Evolutionary conservation across 116 monocot genomes (phyloP), one percentile per base, ranked within the genome.

Genomic region (Trichopus zeylanicus): DNA sequence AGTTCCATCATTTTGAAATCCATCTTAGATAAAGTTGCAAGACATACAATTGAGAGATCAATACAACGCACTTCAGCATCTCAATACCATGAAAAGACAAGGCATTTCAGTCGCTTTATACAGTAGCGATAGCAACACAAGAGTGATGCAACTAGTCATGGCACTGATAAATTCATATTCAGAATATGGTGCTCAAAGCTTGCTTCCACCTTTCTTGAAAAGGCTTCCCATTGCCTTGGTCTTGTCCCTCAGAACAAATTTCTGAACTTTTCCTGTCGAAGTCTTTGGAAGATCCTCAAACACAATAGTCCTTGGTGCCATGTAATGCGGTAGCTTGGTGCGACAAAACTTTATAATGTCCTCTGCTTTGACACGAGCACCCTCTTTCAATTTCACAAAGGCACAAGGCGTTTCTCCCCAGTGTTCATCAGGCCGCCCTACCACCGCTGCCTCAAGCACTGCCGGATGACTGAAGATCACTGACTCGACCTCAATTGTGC

Each of bases 351-450:
- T 5, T 1, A 88, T 74, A 18, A 92, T 78, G 26, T 92, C 84
- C 29, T 92, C 76, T 1, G 61, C 62, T 24, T 37, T 73, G 4
- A 27, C 62, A 16, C 26, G 1, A 46, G 51, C 62, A 13, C 71
- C 84, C 1, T 81, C 84, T 66, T 84, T 92, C 53, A 92, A 57
- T 56, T 75, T 73, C 31, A 92, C 78, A 57, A 92, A 87, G 1
- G 92, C 92, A 63, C 88, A 87, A 1, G 84, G 84, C 10, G 78
- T 80, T 69, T 92, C 92, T 4, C 92, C 92, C 84, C 78, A 92
- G 26, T 65, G 47, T 7, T 87, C 84, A 33, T 87, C 92, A 0
- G 84, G 79, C 12, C 78, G 55, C 8, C 77, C 88, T 0, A 92
- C 88, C 2, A 92, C 92, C 1, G 84, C 81, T 0, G 79, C 92